Percentiles rank a stretch among this genome's conserved stretches.
phyloP scores from a whole-genome alignment of 305 asterid species.

The Fraxinus sp. region DNA sequence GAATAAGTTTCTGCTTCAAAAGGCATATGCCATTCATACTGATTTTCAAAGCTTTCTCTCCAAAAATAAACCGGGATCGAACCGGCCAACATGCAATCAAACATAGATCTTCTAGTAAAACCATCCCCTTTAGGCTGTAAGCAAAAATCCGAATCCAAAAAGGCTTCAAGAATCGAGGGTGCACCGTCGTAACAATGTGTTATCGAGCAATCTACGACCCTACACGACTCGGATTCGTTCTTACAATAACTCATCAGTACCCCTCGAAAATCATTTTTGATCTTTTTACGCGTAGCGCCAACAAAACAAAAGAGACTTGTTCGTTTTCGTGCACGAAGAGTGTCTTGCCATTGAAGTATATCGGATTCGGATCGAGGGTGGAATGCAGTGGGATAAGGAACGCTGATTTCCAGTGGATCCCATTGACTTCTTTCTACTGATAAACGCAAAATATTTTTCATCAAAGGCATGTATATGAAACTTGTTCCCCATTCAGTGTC shows the following conservation, averaged over 20 bases:
- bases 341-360: slow-evolving; percentile 37
- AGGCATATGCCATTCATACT: slow-evolving; percentile 72
- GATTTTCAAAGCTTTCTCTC: slow-evolving; percentile 57
- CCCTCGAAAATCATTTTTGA: slow-evolving; percentile 41
- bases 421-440: slow-evolving; percentile 37
- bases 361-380: slow-evolving; percentile 49
- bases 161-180: slow-evolving; percentile 38
- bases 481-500: slow-evolving; percentile 47
- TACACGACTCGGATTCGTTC: slow-evolving; percentile 36
- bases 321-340: slow-evolving; percentile 28
- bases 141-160: slow-evolving; percentile 48
- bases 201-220: slow-evolving; percentile 44
- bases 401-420: slow-evolving; percentile 43
- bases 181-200: slow-evolving; percentile 42
- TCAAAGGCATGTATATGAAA: slow-evolving; percentile 40
- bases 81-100: slow-evolving; percentile 55
- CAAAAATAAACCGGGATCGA: slow-evolving; percentile 72
- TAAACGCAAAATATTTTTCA: slow-evolving; percentile 42
- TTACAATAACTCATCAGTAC: slow-evolving; percentile 37
- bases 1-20: slow-evolving; percentile 63
- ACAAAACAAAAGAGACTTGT: slow-evolving; percentile 38
- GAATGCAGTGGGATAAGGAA: slow-evolving; percentile 68
- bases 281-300: slow-evolving; percentile 35
- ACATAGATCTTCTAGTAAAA: slow-evolving; percentile 39
- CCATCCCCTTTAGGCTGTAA: slow-evolving; percentile 53